Evolutionary conservation across 1,139 yeast species (phyloP).

Genomic region (Zygoascus hellenicus): DNA sequence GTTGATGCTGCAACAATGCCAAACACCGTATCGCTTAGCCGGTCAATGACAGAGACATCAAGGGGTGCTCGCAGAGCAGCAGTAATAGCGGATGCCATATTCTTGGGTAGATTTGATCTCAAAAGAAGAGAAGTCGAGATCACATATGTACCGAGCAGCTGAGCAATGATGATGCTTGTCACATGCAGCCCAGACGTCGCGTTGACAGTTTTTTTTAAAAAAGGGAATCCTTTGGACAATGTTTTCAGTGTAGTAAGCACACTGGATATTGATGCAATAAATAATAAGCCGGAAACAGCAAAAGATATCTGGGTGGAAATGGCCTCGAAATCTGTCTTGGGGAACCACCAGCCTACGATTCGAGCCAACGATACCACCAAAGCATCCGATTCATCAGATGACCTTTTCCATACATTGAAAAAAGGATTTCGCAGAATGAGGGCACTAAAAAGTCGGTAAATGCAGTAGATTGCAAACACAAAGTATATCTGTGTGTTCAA

Average conservation of each 20-base stretch:
- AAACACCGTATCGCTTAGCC: constrained; percentile 76
- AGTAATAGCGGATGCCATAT: constrained; percentile 50
- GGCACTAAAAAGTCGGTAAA: constrained; percentile 53
- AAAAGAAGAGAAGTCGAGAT: constrained; percentile 74
- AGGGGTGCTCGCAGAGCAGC: constrained; percentile 43
- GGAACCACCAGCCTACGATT: constrained; percentile 21
- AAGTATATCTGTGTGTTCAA: constrained; percentile 26
- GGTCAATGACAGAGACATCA: constrained; percentile 60
- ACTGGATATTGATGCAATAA: constrained; percentile 51
- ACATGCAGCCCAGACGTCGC: constrained; percentile 9
- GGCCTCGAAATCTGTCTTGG: constrained; percentile 40
- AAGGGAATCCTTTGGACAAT: constrained; percentile 29
- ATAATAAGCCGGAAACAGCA: constrained; percentile 57
- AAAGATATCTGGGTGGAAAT: constrained; percentile 61
- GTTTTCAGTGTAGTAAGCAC: constrained; percentile 30
- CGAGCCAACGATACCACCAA: constrained; percentile 59
- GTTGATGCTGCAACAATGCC: constrained; percentile 52
- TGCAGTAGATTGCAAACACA: constrained; percentile 54
- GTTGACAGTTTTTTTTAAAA: constrained; percentile 14
- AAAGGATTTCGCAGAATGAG: constrained; percentile 30
- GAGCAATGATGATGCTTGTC: constrained; percentile 50
- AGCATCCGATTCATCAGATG: constrained; percentile 22
- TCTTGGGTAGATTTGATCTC: constrained; percentile 64
- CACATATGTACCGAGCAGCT: constrained; percentile 71
- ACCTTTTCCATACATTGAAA: constrained; percentile 10